Percentiles rank a stretch among this genome's conserved stretches.
These are phyloP conservation scores for Inonotus hispidus DNA, from an alignment of 1,284 basidiomycete species.

Conservation along the genomic window DNA sequence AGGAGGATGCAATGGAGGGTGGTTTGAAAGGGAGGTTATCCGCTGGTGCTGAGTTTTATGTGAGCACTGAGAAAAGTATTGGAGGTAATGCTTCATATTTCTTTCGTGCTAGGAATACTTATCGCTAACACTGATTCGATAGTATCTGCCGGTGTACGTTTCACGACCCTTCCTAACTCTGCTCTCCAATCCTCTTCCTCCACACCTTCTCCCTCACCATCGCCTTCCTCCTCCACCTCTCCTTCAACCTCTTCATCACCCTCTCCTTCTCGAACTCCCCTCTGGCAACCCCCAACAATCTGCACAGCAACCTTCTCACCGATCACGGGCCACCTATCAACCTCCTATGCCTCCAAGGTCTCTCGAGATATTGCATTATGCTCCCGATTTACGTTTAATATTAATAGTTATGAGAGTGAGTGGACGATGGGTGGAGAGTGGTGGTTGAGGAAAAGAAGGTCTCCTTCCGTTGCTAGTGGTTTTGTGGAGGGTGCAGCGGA, in stretches of 20 bases:
- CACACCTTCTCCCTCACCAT: constrained; percentile 31
- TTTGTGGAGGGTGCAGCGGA: not conserved
- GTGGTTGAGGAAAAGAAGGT: constrained; percentile 65
- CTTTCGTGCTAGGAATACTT: not conserved
- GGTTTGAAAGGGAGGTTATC: constrained; percentile 87
- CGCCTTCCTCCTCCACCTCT: constrained; percentile 32
- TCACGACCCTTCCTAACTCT: constrained; percentile 79
- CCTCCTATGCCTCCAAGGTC: constrained; percentile 87
- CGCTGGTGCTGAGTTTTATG: constrained; percentile 90
- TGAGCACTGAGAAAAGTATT: constrained; percentile 89
- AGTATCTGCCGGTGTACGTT: constrained; percentile 93
- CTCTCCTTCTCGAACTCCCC: too few relatives aligned
- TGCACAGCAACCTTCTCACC: constrained; percentile 95
- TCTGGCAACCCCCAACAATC: constrained; percentile 79
- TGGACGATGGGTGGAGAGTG: constrained; percentile 93
- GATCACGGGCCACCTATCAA: constrained; percentile 91
- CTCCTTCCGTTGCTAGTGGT: constrained; percentile 1
- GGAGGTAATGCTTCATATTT: constrained; percentile 62
- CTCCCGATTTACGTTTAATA: constrained; percentile 93
- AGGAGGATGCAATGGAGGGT: constrained; percentile 86
- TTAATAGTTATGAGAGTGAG: constrained; percentile 95
- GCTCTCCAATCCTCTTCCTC: constrained; percentile 26
- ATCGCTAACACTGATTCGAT: constrained; percentile 12
- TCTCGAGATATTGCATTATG: constrained; percentile 84
- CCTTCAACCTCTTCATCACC: constrained; percentile 31